Evolutionary conservation across 176 grass and related monocot genomes (phyloP).

Genomic region (Elymus sibiricus): DNA sequence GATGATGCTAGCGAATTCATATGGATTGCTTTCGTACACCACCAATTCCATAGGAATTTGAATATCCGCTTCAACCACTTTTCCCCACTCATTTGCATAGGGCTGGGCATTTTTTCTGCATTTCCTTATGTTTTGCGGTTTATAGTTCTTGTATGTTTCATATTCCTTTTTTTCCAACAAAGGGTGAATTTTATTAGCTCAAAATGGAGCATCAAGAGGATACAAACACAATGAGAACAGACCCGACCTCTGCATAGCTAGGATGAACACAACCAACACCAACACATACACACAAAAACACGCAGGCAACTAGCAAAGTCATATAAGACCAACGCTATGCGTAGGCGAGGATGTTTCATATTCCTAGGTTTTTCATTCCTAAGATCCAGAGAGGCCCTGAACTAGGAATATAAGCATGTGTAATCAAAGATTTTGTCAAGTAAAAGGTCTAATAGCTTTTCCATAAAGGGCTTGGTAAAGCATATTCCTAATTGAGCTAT

Average conservation of each 20-base stretch:
- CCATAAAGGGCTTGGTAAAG: neutral
- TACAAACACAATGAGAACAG: no score
- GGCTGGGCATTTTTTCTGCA: neutral
- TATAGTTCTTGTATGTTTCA: neutral
- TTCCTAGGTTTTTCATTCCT: neutral
- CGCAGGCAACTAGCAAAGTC: no score
- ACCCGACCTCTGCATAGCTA: no score
- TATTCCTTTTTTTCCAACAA: neutral
- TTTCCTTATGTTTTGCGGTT: neutral
- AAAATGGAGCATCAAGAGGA: no score
- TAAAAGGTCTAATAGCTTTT: neutral
- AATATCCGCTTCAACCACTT: neutral
- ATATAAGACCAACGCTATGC: no score
- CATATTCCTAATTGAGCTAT: conserved; percentile 22
- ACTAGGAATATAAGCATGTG: neutral
- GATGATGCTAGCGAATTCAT: neutral
- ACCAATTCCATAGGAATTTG: neutral
- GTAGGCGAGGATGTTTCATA: neutral
- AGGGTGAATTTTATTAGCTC: no score
- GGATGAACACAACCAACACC: no score
- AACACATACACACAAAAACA: no score
- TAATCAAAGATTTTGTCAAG: neutral
- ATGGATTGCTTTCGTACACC: neutral
- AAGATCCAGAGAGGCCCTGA: neutral
- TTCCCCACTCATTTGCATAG: neutral